Percentiles rank a stretch among this genome's conserved stretches.
These are phyloP conservation scores for Mycena metata DNA, from an alignment of 768 basidiomycete genomes.

Conservation along the genomic window DNA sequence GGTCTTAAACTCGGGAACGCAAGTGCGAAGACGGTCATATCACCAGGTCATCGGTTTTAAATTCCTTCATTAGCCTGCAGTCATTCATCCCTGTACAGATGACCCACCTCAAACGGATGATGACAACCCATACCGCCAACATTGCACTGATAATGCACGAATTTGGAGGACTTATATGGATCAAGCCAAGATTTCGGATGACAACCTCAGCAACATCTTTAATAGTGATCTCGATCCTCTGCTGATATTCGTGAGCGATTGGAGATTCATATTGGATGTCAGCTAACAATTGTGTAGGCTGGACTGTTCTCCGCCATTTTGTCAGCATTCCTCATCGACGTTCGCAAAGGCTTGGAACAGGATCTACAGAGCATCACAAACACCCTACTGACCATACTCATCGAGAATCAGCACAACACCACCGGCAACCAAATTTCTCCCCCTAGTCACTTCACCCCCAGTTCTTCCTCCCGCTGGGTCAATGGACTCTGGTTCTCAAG, in stretches of 20 bases:
- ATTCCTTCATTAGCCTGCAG: no score
- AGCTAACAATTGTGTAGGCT: background rate
- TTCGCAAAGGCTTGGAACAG: constrained; percentile 9
- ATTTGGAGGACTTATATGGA: constrained; percentile 5
- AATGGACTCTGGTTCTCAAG: constrained; percentile 19
- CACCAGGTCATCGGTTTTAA: no score
- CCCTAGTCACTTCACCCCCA: background rate
- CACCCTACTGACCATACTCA: background rate
- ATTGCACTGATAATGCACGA: background rate
- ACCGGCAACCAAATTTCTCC: background rate
- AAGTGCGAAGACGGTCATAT: no score
- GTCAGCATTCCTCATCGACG: constrained; percentile 1
- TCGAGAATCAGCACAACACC: constrained; percentile 1
- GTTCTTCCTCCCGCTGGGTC: background rate
- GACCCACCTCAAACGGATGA: no score
- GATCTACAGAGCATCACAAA: constrained; percentile 17
- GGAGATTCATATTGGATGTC: no score
- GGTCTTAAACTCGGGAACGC: no score
- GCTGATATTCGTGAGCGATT: background rate
- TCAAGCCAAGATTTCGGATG: background rate
- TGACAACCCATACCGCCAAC: background rate
- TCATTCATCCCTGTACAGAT: no score
- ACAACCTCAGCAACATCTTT: background rate
- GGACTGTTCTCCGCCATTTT: constrained; percentile 8
- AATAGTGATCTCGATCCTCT: constrained; percentile 6